These are phyloP conservation scores for Eragrostis tef DNA, from an alignment of 202 grass and related monocot species.

Conservation along the genomic window DNA sequence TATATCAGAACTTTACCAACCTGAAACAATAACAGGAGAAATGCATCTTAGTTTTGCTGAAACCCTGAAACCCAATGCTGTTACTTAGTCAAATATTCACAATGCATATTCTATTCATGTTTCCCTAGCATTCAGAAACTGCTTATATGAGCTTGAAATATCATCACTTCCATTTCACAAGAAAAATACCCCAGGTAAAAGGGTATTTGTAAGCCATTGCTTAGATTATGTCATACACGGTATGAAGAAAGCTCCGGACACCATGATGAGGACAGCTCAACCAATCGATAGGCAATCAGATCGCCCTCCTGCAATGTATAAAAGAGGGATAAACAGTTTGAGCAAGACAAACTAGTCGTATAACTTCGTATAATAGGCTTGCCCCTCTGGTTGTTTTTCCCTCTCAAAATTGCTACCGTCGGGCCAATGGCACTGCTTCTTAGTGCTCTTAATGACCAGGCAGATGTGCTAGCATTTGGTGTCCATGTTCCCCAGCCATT, in stretches of 20 bases:
- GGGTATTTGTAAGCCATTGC: neutral
- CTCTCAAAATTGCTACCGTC: conserved; percentile 65
- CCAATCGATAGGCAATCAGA: conserved; percentile 76
- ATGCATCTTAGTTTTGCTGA: conserved; percentile 5
- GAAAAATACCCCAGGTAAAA: conserved; percentile 15
- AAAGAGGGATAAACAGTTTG: conserved; percentile 14
- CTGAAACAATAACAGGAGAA: conserved; percentile 56
- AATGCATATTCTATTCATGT: conserved; percentile 5
- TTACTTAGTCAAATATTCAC: neutral
- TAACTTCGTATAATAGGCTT: conserved; percentile 27
- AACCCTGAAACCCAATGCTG: neutral
- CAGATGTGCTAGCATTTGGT: conserved; percentile 61
- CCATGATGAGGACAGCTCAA: conserved; percentile 83
- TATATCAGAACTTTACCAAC: conserved; percentile 82
- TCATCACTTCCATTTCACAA: conserved; percentile 15
- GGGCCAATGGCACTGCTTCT: conserved; percentile 81
- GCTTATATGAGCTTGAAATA: neutral
- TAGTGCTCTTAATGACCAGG: conserved; percentile 73
- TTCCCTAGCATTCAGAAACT: conserved; percentile 23
- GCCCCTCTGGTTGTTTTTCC: conserved; percentile 51
- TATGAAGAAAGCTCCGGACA: conserved; percentile 88
- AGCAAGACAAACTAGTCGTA: neutral
- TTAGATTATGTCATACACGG: conserved; percentile 61
- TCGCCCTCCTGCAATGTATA: conserved; percentile 74
- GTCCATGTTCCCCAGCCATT: conserved; percentile 74